These are phyloP conservation scores for Panicum hallii DNA, from an alignment of 202 grass and related monocot genomes.

Conservation along the genomic window DNA sequence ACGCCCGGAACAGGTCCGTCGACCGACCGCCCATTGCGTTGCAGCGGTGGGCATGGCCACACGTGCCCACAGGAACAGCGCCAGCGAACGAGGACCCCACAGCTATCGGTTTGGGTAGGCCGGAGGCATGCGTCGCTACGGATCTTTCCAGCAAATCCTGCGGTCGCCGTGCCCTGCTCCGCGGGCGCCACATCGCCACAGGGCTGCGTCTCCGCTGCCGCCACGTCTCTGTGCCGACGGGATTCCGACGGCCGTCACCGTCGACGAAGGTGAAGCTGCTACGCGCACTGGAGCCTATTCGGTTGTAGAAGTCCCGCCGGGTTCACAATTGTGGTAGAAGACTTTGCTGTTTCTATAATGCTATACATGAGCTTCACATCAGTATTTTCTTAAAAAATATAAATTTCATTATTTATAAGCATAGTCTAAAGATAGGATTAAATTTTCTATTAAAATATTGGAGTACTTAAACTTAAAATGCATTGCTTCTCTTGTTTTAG, in stretches of 20 bases:
- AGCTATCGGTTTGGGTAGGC: neutral
- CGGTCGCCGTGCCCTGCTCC: neutral
- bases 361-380: too few species aligned
- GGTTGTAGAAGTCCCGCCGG: too few species aligned
- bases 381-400: too few species aligned
- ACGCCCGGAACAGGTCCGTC: neutral
- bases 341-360: too few species aligned
- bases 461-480: too few species aligned
- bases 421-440: too few species aligned
- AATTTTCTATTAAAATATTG: too few species aligned
- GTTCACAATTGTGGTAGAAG: too few species aligned
- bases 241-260: neutral
- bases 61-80: neutral
- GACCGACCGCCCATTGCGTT: neutral
- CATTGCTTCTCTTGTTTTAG: too few species aligned
- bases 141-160: conserved; percentile 32
- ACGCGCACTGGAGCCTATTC: neutral
- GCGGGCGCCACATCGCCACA: neutral
- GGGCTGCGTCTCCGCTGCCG: conserved; percentile 11
- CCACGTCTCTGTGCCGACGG: neutral
- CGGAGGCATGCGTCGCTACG: conserved; percentile 15
- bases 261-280: neutral
- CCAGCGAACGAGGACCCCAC: neutral
- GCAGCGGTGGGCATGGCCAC: neutral
- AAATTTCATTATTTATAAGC: too few species aligned